phyloP scores from a whole-genome alignment of 768 basidiomycete genomes.

The Glaciozyma martinii region DNA sequence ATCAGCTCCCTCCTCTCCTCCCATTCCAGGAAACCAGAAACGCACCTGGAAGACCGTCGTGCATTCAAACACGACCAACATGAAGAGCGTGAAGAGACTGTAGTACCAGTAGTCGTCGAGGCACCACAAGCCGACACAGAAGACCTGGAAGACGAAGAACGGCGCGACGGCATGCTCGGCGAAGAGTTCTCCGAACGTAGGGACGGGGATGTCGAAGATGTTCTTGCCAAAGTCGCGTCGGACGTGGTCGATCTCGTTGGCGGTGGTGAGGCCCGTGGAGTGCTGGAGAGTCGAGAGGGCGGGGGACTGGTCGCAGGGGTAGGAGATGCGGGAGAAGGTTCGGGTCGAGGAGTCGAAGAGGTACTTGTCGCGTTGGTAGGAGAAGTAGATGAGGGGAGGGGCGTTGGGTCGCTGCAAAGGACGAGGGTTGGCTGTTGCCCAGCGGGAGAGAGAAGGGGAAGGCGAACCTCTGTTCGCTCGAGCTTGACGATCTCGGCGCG shows the following conservation, averaged over 20 bases:
- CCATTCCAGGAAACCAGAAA: background rate
- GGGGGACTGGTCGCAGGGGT: constrained; percentile 68
- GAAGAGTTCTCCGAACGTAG: constrained; percentile 84
- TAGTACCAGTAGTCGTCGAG: constrained; percentile 99
- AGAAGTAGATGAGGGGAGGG: constrained; percentile 59
- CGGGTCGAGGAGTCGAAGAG: constrained; percentile 52
- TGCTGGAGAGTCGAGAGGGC: constrained; percentile 51
- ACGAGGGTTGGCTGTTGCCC: background rate
- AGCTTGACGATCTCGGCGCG: constrained; percentile 29
- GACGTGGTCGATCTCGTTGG: constrained; percentile 48
- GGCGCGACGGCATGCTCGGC: constrained; percentile 94
- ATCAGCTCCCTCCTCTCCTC: constrained; percentile 14
- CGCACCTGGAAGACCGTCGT: constrained; percentile 93
- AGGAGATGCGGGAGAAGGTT: constrained; percentile 72
- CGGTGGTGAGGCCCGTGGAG: constrained; percentile 48
- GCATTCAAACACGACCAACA: constrained; percentile 96
- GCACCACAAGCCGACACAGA: constrained; percentile 95
- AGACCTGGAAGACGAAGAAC: constrained; percentile 98
- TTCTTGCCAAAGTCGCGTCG: constrained; percentile 75
- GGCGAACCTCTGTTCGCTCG: constrained; percentile 22
- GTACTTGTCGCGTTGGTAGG: constrained; percentile 91
- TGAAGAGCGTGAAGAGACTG: constrained; percentile 90
- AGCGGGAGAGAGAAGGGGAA: background rate
- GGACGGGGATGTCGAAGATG: constrained; percentile 94
- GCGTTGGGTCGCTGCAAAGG: constrained; percentile 43